Evolutionary conservation across 306 rosid species (phyloP).

Genomic region (Rubus parviflorus): DNA sequence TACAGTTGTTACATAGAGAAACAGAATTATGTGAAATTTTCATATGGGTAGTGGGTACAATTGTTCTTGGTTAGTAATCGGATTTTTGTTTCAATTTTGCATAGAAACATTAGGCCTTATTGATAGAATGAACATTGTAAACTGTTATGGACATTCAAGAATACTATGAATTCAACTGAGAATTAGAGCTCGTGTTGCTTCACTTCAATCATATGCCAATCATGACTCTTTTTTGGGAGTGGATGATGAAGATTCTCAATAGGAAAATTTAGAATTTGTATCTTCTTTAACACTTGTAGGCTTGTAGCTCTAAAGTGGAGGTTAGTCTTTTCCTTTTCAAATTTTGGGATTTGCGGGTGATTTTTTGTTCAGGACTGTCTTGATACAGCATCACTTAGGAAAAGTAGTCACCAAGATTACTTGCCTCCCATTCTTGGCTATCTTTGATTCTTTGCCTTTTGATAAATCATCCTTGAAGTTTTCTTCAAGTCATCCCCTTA

Average conservation of each 20-base stretch:
- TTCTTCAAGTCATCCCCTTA: constrained; percentile 68
- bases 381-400: background rate
- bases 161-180: background rate
- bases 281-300: background rate
- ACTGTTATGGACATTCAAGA: background rate
- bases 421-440: constrained; percentile 54
- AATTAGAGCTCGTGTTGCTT: background rate
- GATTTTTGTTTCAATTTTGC: background rate
- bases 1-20: background rate
- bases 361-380: background rate
- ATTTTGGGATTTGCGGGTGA: background rate
- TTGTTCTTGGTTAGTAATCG: background rate
- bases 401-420: constrained; percentile 28
- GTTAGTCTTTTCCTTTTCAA: background rate
- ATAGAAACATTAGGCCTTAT: background rate
- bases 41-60: background rate
- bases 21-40: background rate
- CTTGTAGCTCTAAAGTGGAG: background rate
- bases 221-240: background rate
- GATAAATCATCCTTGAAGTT: constrained; percentile 77
- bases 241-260: background rate
- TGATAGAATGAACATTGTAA: background rate
- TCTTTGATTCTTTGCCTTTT: constrained; percentile 73
- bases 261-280: background rate
- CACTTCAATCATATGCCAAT: background rate